Conservation (phyloP, 2,329 filamentous ascomycete genomes). For the Claviceps monticola region DNA sequence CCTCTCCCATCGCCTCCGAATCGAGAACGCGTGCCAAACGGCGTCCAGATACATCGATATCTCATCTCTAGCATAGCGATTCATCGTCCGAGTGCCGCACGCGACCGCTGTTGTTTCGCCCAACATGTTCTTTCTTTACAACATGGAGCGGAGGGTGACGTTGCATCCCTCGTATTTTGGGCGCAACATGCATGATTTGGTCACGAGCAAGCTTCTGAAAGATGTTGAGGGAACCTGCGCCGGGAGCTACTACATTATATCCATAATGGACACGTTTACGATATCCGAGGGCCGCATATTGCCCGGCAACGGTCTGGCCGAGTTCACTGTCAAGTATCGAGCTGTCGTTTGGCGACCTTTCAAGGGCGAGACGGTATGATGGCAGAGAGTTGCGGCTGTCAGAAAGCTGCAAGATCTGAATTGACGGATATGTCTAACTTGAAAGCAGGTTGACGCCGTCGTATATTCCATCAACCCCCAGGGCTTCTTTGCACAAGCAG, state of each 20-base stretch:
- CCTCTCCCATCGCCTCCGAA: background rate
- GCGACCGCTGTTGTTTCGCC: background rate
- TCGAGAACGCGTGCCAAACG: background rate
- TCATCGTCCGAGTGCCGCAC: background rate
- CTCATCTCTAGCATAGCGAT: background rate
- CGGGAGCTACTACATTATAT: conserved; percentile 93
- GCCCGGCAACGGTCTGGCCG: conserved; percentile 78
- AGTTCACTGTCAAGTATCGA: conserved; percentile 89
- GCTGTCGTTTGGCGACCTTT: conserved; percentile 97
- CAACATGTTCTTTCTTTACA: conserved; percentile 95
- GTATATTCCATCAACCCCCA: conserved; percentile 84
- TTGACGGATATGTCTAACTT: conserved; percentile 16
- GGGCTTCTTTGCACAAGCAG: conserved; percentile 79
- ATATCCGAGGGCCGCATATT: conserved; percentile 88
- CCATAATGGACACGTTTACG: conserved; percentile 92
- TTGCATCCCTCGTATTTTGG: conserved; percentile 97
- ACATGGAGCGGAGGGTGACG: conserved; percentile 86
- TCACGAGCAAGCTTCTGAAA: conserved; percentile 76
- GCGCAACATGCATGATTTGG: conserved; percentile 80
- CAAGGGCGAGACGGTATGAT: conserved; percentile 85
- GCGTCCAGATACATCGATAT: background rate
- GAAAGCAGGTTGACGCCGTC: conserved; percentile 71
- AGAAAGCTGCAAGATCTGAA: background rate
- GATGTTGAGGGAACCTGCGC: conserved; percentile 94
- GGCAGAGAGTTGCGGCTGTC: conserved; percentile 6